Conservation (phyloP, 148 eudicot genomes). For the Oxyria digyna region DNA sequence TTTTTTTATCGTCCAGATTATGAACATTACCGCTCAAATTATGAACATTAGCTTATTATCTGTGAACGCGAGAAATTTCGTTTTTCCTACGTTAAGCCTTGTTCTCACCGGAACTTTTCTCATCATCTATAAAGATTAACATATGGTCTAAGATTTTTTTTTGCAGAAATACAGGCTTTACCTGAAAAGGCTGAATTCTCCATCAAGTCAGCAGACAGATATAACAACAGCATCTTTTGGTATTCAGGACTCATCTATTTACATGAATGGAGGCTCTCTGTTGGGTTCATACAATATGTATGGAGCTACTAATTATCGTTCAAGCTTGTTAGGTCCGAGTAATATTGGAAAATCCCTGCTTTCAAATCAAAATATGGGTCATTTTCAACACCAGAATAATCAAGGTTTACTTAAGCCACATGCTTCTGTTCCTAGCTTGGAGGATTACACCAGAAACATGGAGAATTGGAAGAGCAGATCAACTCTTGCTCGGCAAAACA, state of each 20-base stretch:
- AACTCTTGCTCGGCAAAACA: not conserved
- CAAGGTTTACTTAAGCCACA: not conserved
- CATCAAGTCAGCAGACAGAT: slow-evolving; percentile 7
- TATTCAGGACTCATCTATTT: slow-evolving; percentile 6
- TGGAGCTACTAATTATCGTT: no score
- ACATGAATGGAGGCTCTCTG: not conserved
- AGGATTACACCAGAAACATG: not conserved
- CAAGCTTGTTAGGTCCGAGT: not conserved
- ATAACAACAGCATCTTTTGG: slow-evolving; percentile 11
- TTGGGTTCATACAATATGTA: no score
- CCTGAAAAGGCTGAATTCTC: slow-evolving; percentile 47
- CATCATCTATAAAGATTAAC: slow-evolving; percentile 3
- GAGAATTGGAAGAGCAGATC: not conserved
- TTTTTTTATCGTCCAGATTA: no score
- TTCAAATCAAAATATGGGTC: slow-evolving; percentile 8
- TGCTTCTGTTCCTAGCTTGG: not conserved
- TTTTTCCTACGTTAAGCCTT: no score
- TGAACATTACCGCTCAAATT: no score
- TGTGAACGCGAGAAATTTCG: no score
- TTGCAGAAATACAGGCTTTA: slow-evolving; percentile 83
- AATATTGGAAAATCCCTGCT: slow-evolving; percentile 2
- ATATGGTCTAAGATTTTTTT: not conserved
- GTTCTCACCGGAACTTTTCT: no score
- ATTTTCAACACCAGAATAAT: slow-evolving; percentile 15
- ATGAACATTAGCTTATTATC: no score